Base-by-base conservation (phyloP, 495 filamentous ascomycete genomes). In the Annulohypoxylon moriforme region DNA sequence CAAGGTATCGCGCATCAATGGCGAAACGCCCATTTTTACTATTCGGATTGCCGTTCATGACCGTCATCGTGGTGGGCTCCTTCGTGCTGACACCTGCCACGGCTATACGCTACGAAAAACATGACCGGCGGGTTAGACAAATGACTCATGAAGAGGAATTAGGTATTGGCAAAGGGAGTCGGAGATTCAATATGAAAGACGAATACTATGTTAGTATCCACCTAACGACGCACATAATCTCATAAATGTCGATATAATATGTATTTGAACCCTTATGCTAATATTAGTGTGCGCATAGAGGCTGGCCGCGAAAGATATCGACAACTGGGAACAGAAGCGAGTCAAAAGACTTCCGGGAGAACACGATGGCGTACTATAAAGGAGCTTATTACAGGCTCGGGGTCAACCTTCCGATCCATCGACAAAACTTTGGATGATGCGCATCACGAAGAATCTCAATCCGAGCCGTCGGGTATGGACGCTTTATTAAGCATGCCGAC, bases 241-340 rank as follows among this genome's bases (percentile, higher is more conserved):
- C 7, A n/a, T n/a, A n/a, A n/a, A n/a, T n/a, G n/a, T n/a, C n/a
- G n/a, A n/a, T n/a, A 4, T 13, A 36, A 10, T 9, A 1, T 20
- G 57, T 8, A 9, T 53, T 33, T 4, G 0, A 57, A 38, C 20
- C 14, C 46, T 18, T 59, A 31, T 72, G 14, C 68, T 68, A 44
- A 62, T 31, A 2, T 52, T 27, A 20, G 18, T 29, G 16, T 52
- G 14, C 64, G 38, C 36, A 68, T 78, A 97, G 94, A 90, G 91
- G 80, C 84, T 98, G 14, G 91, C 94, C 68, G 91, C 90, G 29
- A 96, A 98, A 81, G 94, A 98, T 79, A 76, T 97, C 56, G 95
- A 98, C 74, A 86, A 93, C 73, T 99, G 96, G 96, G 96, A 99
- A 78, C 94, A 97, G 77, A 96, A 93, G 79, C 87, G 96, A 53